Evolutionary conservation across 2,329 filamentous ascomycete species (phyloP), one percentile per base, ranked within the genome.

Genomic region (Paecilomyces formosus): DNA sequence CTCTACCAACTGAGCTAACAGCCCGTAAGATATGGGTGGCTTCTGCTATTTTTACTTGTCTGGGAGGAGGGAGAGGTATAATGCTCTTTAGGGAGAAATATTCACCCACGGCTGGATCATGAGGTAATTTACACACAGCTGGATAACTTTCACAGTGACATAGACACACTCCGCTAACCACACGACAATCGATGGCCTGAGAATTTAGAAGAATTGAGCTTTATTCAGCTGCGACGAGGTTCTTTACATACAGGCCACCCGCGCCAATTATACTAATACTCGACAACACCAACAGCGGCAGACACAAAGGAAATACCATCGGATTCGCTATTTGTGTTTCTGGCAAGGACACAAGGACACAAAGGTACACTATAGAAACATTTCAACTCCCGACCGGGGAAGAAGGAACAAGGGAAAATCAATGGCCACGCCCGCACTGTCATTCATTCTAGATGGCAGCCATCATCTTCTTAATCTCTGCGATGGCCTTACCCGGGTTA

Each of bases 391-490:
- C 39, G 39, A 18, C 39, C 39, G 39, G 39, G n/a, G 39, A 58
- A 52, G 39, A 57, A 52, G 57, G 56, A 54, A 60, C 54, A 54
- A 52, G 35, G 31, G 56, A 60, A 56, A 58, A 57, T 60, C 62
- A 63, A 59, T 15, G 35, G 35, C 35, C 39, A 45, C 39, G 39
- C 39, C 39, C 15, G 18, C 39, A 7, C n/a, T 45, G 3, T 9
- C n/a, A 18, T 39, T 7, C 39, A 8, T 58, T 66, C 63, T 70
- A 70, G 53, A 65, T 58, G 59, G 68, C 59, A 58, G 92, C 86
- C 89, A 97, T 88, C 80, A 88, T 85, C 89, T 97, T 97, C 89
- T 97, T 97, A 77, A 97, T 96, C 83, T 97, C 89, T 56, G 92
- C 92, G 79, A 99, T 96, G 18, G 94, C 94, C 74, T 90, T 83